A percentile compares a stretch with the other conserved stretches of the same genome.
These are phyloP conservation scores for Pholiota molesta DNA, from an alignment of 768 basidiomycete genomes.

Conservation along the genomic window DNA sequence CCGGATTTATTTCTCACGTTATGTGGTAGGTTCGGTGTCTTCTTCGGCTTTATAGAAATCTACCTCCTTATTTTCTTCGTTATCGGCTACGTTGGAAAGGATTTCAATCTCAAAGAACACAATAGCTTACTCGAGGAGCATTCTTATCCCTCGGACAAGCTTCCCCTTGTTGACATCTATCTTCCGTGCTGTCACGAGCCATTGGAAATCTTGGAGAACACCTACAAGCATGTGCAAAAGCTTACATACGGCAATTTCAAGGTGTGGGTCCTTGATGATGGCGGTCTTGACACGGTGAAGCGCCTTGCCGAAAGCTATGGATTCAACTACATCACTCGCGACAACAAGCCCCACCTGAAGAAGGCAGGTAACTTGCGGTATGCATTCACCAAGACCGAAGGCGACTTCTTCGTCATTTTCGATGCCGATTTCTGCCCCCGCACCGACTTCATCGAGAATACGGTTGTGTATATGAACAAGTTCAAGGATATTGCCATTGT, in stretches of 20 bases:
- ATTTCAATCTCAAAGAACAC: conserved; percentile 27
- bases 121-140: conserved; percentile 21
- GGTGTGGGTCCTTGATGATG: conserved; percentile 32
- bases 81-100: conserved; percentile 27
- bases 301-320: conserved; percentile 24
- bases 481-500: conserved; percentile 29
- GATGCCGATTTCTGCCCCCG: conserved; percentile 34
- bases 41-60: conserved; percentile 27
- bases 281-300: conserved; percentile 26
- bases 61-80: conserved; percentile 26
- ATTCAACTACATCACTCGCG: conserved; percentile 30
- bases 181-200: conserved; percentile 32
- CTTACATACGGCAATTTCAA: conserved; percentile 29
- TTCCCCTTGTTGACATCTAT: conserved; percentile 30
- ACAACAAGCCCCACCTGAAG: conserved; percentile 29
- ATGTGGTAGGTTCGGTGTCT: conserved; percentile 24
- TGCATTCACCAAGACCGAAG: conserved; percentile 27
- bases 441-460: conserved; percentile 26
- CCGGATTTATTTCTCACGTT: neutral
- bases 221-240: conserved; percentile 31
- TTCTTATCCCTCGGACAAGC: conserved; percentile 19
- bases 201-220: conserved; percentile 31
- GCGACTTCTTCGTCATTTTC: conserved; percentile 32
- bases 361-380: conserved; percentile 32
- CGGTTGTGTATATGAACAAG: conserved; percentile 27